A percentile compares a stretch with the other conserved stretches of the same genome.
phyloP scores from a whole-genome alignment of 1,284 basidiomycete species.

The Ceratobasidium sp. region DNA sequence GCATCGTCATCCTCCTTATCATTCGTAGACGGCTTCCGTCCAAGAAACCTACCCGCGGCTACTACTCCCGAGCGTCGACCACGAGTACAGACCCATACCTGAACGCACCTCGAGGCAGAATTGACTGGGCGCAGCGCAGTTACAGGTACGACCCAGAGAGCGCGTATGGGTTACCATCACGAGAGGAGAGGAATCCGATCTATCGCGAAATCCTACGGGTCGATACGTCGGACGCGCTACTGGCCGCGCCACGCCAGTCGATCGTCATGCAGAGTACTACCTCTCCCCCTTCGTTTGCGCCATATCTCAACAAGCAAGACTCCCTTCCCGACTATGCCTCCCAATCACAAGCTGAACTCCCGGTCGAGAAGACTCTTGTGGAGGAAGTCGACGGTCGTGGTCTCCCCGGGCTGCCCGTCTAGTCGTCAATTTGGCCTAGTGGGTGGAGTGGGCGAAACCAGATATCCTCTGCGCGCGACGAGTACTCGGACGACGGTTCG shows the following conservation, averaged over 20 bases:
- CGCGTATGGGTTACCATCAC: background rate
- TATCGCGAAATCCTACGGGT: background rate
- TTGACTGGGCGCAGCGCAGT: conserved; percentile 5
- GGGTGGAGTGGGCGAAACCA: conserved; percentile 21
- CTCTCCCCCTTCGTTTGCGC: conserved; percentile 4
- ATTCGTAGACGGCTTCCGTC: conserved; percentile 7
- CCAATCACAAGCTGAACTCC: conserved; percentile 13
- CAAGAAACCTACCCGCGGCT: background rate
- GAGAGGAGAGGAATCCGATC: conserved; percentile 14
- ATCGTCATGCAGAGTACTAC: conserved; percentile 30
- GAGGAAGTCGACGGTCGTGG: background rate
- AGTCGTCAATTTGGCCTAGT: conserved; percentile 33
- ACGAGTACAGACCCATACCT: background rate
- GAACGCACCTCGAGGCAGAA: background rate
- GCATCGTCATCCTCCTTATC: background rate
- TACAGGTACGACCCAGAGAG: conserved; percentile 11
- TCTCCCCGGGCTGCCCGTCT: background rate
- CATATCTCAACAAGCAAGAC: background rate
- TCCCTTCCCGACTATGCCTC: background rate
- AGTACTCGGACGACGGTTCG: conserved; percentile 15
- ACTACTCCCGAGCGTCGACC: background rate
- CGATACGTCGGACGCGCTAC: background rate
- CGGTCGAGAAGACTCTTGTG: background rate
- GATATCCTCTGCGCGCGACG: background rate
- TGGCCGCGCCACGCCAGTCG: background rate